Evolutionary conservation across 495 filamentous ascomycete genomes (phyloP).

Genomic region (Xylaria castorea): DNA sequence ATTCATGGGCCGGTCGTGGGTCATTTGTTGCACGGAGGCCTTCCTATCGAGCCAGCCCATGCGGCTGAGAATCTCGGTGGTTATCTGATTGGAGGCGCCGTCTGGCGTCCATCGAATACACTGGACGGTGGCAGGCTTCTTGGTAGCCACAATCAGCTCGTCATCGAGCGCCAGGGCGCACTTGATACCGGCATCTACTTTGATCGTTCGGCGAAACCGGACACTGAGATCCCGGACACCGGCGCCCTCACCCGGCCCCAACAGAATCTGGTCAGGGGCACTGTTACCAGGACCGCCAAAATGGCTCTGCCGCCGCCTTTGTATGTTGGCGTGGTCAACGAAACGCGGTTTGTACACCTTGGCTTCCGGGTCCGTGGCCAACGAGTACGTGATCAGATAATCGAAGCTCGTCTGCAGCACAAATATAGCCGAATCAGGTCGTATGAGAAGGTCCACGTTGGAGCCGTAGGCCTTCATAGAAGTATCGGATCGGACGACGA

Average conservation of each 20-base stretch:
- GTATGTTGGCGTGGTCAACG: conserved; percentile 67
- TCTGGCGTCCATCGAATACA: conserved; percentile 95
- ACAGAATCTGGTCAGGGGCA: conserved; percentile 58
- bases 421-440: conserved; percentile 89
- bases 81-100: conserved; percentile 80
- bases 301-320: conserved; percentile 74
- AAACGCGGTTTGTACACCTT: conserved; percentile 86
- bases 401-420: conserved; percentile 89
- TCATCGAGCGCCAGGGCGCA: conserved; percentile 88
- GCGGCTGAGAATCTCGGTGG: conserved; percentile 85
- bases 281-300: conserved; percentile 64
- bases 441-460: conserved; percentile 82
- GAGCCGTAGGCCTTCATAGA: conserved; percentile 85
- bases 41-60: conserved; percentile 86
- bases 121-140: conserved; percentile 91
- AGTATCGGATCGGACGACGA: conserved; percentile 76
- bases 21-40: conserved; percentile 80
- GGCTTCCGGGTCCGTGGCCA: conserved; percentile 82
- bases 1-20: conserved; percentile 97
- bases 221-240: conserved; percentile 86
- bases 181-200: conserved; percentile 94
- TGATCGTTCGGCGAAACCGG: conserved; percentile 96
- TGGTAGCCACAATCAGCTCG: conserved; percentile 91
- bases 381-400: conserved; percentile 91
- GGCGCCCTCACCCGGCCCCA: conserved; percentile 74